These are phyloP conservation scores for Tolypocladium tropicale DNA, from an alignment of 2,329 filamentous ascomycete genomes.

Conservation along the genomic window DNA sequence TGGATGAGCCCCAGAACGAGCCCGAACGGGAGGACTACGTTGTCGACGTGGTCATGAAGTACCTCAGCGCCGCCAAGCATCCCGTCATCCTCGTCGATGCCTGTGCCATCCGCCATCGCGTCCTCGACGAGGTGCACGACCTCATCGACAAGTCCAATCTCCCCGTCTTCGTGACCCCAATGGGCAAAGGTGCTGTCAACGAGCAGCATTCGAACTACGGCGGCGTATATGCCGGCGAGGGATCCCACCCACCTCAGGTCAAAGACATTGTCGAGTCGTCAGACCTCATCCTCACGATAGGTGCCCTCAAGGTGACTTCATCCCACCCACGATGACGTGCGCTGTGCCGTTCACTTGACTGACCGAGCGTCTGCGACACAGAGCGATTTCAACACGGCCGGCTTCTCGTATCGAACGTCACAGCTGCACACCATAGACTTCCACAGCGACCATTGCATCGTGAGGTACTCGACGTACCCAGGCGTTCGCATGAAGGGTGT, in stretches of 20 bases:
- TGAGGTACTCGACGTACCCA: conserved; percentile 71
- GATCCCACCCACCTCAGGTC: conserved; percentile 54
- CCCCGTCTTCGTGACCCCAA: conserved; percentile 79
- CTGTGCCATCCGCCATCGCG: conserved; percentile 68
- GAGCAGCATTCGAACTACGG: conserved; percentile 68
- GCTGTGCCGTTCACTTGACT: neutral
- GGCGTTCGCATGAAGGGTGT: conserved; percentile 70
- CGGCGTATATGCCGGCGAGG: conserved; percentile 76
- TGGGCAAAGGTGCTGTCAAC: conserved; percentile 79
- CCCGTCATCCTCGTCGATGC: conserved; percentile 77
- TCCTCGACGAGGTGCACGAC: conserved; percentile 60
- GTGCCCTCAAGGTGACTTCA: conserved; percentile 43
- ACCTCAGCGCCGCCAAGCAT: conserved; percentile 60
- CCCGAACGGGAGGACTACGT: conserved; percentile 67
- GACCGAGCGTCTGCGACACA: conserved; percentile 16
- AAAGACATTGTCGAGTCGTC: conserved; percentile 54
- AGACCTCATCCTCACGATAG: conserved; percentile 62
- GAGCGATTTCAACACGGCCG: conserved; percentile 74
- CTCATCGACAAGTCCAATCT: conserved; percentile 64
- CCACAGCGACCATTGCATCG: conserved; percentile 61
- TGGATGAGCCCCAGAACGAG: conserved; percentile 55
- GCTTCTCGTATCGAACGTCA: conserved; percentile 70
- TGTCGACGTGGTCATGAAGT: conserved; percentile 67
- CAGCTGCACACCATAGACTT: conserved; percentile 74
- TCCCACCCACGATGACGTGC: too few relatives aligned